Evolutionary conservation across 441 rosid species (phyloP).

Genomic region (Melastoma candidum): DNA sequence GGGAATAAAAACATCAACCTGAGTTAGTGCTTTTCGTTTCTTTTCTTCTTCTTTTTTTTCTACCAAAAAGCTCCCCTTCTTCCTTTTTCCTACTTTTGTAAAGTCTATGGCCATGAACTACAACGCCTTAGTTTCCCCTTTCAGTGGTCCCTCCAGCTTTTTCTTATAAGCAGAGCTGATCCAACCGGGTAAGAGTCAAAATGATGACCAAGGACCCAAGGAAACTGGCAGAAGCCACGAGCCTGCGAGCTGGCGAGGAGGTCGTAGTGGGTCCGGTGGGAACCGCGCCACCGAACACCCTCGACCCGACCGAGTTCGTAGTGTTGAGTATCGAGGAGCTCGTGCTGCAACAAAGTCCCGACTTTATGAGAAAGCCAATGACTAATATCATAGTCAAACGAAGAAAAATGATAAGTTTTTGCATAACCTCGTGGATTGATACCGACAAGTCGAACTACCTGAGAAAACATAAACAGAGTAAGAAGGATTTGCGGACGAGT

Average conservation of each 20-base stretch:
- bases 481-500: neutral
- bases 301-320: conserved; percentile 70
- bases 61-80: too few species aligned
- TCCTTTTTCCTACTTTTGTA: too few species aligned
- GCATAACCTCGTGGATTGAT: conserved; percentile 66
- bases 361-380: neutral
- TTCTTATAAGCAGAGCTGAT: neutral
- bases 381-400: neutral
- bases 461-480: conserved; percentile 13
- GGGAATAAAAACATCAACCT: too few species aligned
- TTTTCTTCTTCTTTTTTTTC: too few species aligned
- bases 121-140: too few species aligned
- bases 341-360: conserved; percentile 37
- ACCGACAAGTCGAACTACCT: conserved; percentile 75
- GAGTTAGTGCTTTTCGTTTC: too few species aligned
- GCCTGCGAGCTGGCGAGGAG: conserved; percentile 30
- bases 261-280: conserved; percentile 49
- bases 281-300: conserved; percentile 56
- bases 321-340: conserved; percentile 72
- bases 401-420: neutral
- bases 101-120: too few species aligned
- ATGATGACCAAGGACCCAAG: neutral
- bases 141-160: too few species aligned
- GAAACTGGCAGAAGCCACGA: neutral
- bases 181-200: neutral